These are phyloP conservation scores for Stylosanthes scabra DNA, from an alignment of 331 rosid species.

Conservation along the genomic window DNA sequence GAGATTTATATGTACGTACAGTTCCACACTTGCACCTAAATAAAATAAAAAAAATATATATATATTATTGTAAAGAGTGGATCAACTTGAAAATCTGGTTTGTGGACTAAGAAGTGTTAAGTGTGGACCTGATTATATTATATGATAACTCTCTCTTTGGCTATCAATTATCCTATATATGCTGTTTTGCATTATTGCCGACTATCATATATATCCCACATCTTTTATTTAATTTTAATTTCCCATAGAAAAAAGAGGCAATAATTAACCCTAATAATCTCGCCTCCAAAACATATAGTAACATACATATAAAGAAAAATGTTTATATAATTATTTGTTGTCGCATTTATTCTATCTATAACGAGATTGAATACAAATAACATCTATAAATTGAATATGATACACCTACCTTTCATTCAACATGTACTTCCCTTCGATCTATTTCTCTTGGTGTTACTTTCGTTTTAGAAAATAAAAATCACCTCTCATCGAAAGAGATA, in stretches of 20 bases:
- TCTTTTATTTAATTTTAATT: not conserved
- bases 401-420: not conserved
- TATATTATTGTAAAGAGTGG: not conserved
- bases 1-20: not conserved
- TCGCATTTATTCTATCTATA: not conserved
- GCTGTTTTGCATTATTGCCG: not conserved
- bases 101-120: not conserved
- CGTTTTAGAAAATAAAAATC: not conserved
- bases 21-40: not conserved
- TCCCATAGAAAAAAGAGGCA: too few relatives aligned
- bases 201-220: not conserved
- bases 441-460: not conserved
- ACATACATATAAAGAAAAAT: too few relatives aligned
- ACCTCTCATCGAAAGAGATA: slow-evolving; percentile 1
- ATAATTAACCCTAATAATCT: too few relatives aligned
- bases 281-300: too few relatives aligned
- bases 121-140: not conserved
- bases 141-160: not conserved
- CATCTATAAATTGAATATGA: not conserved
- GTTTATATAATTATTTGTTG: too few relatives aligned
- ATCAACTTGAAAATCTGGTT: not conserved
- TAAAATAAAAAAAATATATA: not conserved
- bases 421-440: not conserved
- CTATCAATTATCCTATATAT: not conserved
- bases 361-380: not conserved